Evolutionary conservation across 139 green algal species (phyloP), one percentile per base, ranked within the genome.

Genomic region (Closterium sp.): DNA sequence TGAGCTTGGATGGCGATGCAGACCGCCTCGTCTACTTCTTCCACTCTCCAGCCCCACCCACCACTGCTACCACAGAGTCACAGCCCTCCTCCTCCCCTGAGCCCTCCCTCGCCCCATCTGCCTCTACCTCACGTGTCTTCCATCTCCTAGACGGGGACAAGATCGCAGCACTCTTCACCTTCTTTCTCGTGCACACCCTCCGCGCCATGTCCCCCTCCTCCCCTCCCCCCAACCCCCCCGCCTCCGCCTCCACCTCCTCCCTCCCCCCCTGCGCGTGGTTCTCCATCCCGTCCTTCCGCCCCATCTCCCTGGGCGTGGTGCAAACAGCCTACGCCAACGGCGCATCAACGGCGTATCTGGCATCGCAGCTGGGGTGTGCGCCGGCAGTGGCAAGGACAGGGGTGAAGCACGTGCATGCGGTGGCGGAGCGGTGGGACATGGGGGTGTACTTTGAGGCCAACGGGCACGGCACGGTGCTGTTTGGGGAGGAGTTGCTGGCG

Each of bases 381-480:
- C 93, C 96, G 1, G 92, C n/a, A 62, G 42, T 31, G 27, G 94
- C 97, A 3, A 92, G 92, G n/a, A 98, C 97, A 90, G 98, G 98
- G 17, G 98, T 99, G 29, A 99, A 99, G 95, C 95, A 98, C 94
- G 38, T 95, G 29, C 93, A 95, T 38, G 92, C 92, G 50, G 70
- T 29, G 24, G 98, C 98, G 22, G 90, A 95, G 87, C 88, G 94
- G 87, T 99, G 97, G 94, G 98, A 99, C 91, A 93, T 98, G 10
- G 98, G 98, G 79, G 95, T 99, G 89, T 99, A 99, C 95, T 99
- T 98, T 95, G 98, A 99, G 95, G 96, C 98, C 27, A 99, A 99
- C 92, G 98, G 98, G 9, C 98, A 99, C 91, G 98, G 98, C 92
- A 99, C 97, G 0, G 97, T 99, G 38, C 94, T 99, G 9, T 98